Evolutionary conservation across 2,329 filamentous ascomycete species (phyloP), one percentile per base, ranked within the genome.

Genomic region (Shiraia sp.): DNA sequence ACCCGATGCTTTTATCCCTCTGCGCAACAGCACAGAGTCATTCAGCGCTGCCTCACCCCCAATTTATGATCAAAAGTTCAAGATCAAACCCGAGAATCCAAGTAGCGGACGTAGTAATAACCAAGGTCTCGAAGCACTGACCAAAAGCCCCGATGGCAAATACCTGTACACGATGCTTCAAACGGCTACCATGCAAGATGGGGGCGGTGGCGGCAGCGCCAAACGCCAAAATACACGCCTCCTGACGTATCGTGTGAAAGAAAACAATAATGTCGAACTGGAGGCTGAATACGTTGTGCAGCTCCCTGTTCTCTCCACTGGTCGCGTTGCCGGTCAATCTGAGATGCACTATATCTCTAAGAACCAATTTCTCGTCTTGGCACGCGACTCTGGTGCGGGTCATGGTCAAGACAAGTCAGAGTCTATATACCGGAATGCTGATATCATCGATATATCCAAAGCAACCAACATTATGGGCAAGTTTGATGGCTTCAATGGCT

Each of bases 101-200:
- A 73, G 75, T 1, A 77, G 77, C 1, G 86, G 86, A 10, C 79
- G 86, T 14, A 73, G 77, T 40, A 88, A 90, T 65, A 90, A 90
- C 65, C 85, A 88, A 61, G 86, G 86, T n/a, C 80, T 89, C 34
- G 86, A 90, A 66, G 85, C 82, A 0, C 67, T 90, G 34, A 85
- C 82, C 0, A 67, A 79, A n/a, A 81, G 79, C 3, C 72, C 77
- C 0, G 80, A 86, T 50, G 83, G 84, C 8, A 81, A 80, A 47
- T 80, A 74, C 2, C 71, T 89, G 9, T 88, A 81, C 58, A 78
- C 79, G 1, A 73, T 89, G 42, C 71, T 88, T 15, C 86, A 90
- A 61, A 82, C 80, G 1, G 83, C 85, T 0, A 70, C 81, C 1
- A 58, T 65, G 2, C 65, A 69, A 36, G 65, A 70, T 14, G 83